These are phyloP conservation scores for Oenanthe javanica DNA, from an alignment of 140 eudicot species.

Conservation along the genomic window DNA sequence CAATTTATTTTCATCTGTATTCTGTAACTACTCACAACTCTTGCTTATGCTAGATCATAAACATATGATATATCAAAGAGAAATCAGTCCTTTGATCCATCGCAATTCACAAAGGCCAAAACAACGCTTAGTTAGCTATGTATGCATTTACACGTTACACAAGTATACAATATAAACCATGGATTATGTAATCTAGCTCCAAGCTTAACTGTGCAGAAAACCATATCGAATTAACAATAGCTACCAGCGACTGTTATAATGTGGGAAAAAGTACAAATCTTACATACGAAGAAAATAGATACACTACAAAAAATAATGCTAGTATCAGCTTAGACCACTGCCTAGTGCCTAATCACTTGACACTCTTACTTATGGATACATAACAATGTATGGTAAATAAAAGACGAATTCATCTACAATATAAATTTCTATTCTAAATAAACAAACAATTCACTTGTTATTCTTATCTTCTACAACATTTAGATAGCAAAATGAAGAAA, in stretches of 20 bases:
- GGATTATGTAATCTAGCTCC: not conserved
- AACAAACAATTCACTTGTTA: conserved; percentile 7
- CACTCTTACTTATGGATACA: not conserved
- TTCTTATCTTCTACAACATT: conserved; percentile 42
- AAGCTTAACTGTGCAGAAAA: not conserved
- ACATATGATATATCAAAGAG: not conserved
- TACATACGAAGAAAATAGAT: conserved; percentile 11
- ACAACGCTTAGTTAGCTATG: not conserved
- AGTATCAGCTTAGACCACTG: not conserved
- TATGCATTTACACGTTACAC: not conserved
- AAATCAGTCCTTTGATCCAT: not conserved
- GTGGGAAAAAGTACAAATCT: conserved; percentile 4
- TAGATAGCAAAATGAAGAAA: conserved; percentile 62
- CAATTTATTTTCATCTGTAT: not conserved
- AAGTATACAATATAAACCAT: not conserved
- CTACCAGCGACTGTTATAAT: not conserved
- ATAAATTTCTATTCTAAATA: conserved; percentile 17
- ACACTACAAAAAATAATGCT: not conserved
- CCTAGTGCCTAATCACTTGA: not conserved
- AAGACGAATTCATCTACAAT: not conserved
- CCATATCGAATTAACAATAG: not conserved
- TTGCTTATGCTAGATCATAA: not conserved
- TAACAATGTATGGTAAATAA: not conserved
- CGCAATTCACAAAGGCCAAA: not conserved
- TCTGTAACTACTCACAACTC: not conserved